Percentiles rank a stretch among this genome's conserved stretches.
These are phyloP conservation scores for Aspergillus pseudoglaucus DNA, from an alignment of 2,329 filamentous ascomycete species.

Conservation along the genomic window DNA sequence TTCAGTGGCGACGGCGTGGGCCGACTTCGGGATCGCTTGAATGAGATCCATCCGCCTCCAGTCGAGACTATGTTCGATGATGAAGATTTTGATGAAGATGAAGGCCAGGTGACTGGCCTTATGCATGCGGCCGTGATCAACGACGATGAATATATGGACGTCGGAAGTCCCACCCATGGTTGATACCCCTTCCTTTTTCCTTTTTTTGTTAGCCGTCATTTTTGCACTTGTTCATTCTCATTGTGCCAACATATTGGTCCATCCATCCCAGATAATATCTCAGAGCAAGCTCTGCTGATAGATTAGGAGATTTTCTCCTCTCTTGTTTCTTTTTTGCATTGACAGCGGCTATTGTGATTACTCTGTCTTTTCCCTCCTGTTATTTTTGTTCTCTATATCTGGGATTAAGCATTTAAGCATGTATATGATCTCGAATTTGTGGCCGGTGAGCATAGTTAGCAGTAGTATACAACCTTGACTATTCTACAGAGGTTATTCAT, in stretches of 20 bases:
- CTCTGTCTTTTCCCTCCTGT: neutral
- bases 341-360: constrained; percentile 14
- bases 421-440: constrained; percentile 3
- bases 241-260: neutral
- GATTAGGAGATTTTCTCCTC: constrained; percentile 1
- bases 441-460: constrained; percentile 1
- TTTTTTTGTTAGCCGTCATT: constrained; percentile 9
- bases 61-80: constrained; percentile 40
- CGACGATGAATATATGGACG: constrained; percentile 37
- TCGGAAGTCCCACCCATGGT: constrained; percentile 25
- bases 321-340: constrained; percentile 17
- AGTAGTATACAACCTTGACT: constrained; percentile 5
- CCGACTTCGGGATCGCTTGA: constrained; percentile 71
- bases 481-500: neutral
- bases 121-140: constrained; percentile 38
- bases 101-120: constrained; percentile 35
- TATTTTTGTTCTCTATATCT: constrained; percentile 3
- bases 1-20: constrained; percentile 84
- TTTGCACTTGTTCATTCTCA: constrained; percentile 1
- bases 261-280: neutral
- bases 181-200: constrained; percentile 24
- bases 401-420: constrained; percentile 8
- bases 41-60: constrained; percentile 36
- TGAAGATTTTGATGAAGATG: constrained; percentile 39
- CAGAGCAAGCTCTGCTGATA: neutral